Percentiles rank a stretch among this genome's conserved stretches.
phyloP scores from a whole-genome alignment of 2,329 filamentous ascomycete genomes.

The Aspergillaceae sp. region DNA sequence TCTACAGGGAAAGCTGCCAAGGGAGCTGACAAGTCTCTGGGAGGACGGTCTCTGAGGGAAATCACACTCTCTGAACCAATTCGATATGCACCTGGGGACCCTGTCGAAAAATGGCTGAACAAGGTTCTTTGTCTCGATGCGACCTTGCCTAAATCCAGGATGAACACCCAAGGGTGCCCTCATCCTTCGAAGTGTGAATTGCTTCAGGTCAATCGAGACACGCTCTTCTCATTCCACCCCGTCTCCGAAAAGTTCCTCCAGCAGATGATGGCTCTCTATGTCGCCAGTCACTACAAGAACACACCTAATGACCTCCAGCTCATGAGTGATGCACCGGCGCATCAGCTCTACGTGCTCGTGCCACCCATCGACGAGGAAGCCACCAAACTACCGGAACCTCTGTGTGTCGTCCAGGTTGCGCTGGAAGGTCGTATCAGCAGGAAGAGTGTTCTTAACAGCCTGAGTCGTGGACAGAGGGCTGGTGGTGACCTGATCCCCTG shows the following conservation, averaged over 20 bases:
- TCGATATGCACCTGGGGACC: constrained; percentile 81
- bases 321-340: constrained; percentile 94
- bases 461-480: constrained; percentile 81
- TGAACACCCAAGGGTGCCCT: constrained; percentile 68
- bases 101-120: constrained; percentile 95
- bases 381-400: constrained; percentile 75
- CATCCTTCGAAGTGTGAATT: constrained; percentile 88
- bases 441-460: constrained; percentile 80
- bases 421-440: constrained; percentile 91
- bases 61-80: constrained; percentile 92
- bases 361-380: constrained; percentile 71
- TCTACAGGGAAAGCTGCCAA: constrained; percentile 67
- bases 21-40: constrained; percentile 49
- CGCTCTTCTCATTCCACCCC: constrained; percentile 93
- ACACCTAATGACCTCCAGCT: constrained; percentile 95
- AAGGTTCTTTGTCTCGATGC: constrained; percentile 87
- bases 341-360: constrained; percentile 90
- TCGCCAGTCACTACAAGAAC: constrained; percentile 97
- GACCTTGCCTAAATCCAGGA: constrained; percentile 69
- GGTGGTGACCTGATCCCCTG: constrained; percentile 93
- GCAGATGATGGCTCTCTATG: constrained; percentile 96
- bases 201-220: constrained; percentile 90
- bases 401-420: constrained; percentile 90
- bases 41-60: constrained; percentile 75
- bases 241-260: constrained; percentile 96